A percentile compares a stretch with the other conserved stretches of the same genome.
Evolutionary conservation across 2,329 filamentous ascomycete genomes (phyloP).

Genomic region (Penicillium sp.): DNA sequence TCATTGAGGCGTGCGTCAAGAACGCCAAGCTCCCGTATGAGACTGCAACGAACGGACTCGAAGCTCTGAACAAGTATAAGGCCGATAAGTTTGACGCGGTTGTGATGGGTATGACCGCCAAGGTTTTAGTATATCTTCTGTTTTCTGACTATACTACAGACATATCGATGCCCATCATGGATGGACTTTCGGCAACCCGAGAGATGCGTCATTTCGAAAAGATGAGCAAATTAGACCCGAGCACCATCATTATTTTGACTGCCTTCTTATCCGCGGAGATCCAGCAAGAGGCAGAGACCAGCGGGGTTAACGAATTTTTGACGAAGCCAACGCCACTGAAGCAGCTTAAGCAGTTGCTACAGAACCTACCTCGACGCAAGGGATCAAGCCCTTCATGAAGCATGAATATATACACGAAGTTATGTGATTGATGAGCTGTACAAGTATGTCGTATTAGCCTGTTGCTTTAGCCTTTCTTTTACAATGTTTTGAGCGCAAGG

Average conservation of each 20-base stretch:
- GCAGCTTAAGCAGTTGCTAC: constrained; percentile 17
- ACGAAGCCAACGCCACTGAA: constrained; percentile 35
- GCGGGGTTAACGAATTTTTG: constrained; percentile 33
- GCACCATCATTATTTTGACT: constrained; percentile 31
- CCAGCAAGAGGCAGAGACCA: constrained; percentile 30
- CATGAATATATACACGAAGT: not conserved
- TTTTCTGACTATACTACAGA: constrained; percentile 21
- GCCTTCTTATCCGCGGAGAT: constrained; percentile 31
- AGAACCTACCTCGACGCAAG: constrained; percentile 2
- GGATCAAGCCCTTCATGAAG: not conserved
- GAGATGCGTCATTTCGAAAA: constrained; percentile 33
- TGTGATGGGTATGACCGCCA: constrained; percentile 28
- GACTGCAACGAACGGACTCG: constrained; percentile 20
- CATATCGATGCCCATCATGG: constrained; percentile 42
- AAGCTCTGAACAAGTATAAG: constrained; percentile 25
- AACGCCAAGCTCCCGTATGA: constrained; percentile 17
- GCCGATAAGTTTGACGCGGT: constrained; percentile 18
- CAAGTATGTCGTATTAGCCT: not conserved
- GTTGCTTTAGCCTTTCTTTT: not conserved
- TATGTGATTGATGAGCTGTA: not conserved
- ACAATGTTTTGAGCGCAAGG: not conserved
- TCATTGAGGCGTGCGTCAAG: constrained; percentile 20
- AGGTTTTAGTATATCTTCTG: not conserved
- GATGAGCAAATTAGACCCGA: constrained; percentile 1
- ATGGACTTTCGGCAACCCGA: constrained; percentile 34